A percentile compares a stretch with the other conserved stretches of the same genome.
Evolutionary conservation across 306 rosid species (phyloP).

Genomic region (Vigna trinervia): DNA sequence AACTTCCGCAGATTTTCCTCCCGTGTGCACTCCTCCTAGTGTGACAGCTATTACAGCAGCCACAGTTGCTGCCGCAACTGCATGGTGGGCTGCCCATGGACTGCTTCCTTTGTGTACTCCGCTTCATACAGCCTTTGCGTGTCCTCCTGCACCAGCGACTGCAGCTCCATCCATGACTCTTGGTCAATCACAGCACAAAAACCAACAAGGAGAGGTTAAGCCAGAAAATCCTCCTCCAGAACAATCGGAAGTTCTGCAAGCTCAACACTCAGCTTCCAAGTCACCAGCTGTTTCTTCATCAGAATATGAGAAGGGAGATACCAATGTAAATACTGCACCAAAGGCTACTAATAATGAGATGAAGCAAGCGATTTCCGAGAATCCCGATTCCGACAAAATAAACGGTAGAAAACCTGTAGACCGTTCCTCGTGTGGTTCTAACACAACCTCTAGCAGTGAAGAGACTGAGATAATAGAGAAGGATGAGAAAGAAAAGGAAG

Average conservation of each 20-base stretch:
- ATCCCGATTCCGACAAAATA: neutral
- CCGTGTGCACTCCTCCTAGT: neutral
- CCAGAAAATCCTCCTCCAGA: neutral
- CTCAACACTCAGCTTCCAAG: neutral
- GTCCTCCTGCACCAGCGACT: neutral
- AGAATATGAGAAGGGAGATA: neutral
- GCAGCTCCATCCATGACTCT: neutral
- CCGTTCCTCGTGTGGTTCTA: conserved; percentile 17
- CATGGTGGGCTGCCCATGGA: conserved; percentile 17
- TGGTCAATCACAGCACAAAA: neutral
- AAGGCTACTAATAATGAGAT: neutral
- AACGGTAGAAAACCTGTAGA: neutral
- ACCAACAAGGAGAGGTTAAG: neutral
- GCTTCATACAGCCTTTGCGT: neutral
- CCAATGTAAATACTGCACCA: neutral
- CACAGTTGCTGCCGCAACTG: conserved; percentile 2
- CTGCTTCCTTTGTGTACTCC: conserved; percentile 7
- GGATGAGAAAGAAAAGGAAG: conserved; percentile 15
- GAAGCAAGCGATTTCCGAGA: neutral
- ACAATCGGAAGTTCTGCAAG: neutral
- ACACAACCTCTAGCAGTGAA: conserved; percentile 1
- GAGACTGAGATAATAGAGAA: neutral
- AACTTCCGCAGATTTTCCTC: neutral
- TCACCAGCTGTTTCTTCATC: conserved; percentile 7
- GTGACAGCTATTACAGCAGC: conserved; percentile 3